A percentile compares a stretch with the other conserved stretches of the same genome.
These are phyloP conservation scores for Trametes sp. DNA, from an alignment of 1,284 basidiomycete species.

Conservation along the genomic window DNA sequence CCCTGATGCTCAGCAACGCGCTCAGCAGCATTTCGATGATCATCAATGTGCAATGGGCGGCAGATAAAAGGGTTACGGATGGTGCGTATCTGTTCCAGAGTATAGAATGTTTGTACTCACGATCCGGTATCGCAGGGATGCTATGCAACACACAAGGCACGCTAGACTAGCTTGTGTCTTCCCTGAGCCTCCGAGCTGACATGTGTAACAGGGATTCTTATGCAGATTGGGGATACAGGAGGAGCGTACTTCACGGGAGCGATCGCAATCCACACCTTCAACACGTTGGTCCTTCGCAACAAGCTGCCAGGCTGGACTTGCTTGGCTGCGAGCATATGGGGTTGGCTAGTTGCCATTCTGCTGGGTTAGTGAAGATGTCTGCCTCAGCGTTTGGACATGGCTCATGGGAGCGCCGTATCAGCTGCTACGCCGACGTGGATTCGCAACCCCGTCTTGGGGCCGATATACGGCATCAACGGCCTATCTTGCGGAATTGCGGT, in stretches of 20 bases:
- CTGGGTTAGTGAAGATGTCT: constrained; percentile 50
- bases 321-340: constrained; percentile 51
- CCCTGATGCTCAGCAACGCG: constrained; percentile 65
- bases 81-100: constrained; percentile 48
- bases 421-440: constrained; percentile 52
- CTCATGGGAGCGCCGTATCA: constrained; percentile 28
- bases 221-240: constrained; percentile 67
- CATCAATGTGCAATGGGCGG: constrained; percentile 55
- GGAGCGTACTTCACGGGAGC: constrained; percentile 69
- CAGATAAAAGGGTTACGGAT: constrained; percentile 51
- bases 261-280: constrained; percentile 75
- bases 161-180: background rate
- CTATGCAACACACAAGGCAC: constrained; percentile 67
- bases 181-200: background rate
- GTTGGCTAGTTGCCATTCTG: constrained; percentile 59
- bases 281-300: constrained; percentile 63
- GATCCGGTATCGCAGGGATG: constrained; percentile 35
- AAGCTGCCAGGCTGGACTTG: constrained; percentile 59
- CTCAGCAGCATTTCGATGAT: constrained; percentile 60
- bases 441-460: constrained; percentile 34
- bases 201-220: constrained; percentile 48
- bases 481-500: constrained; percentile 59
- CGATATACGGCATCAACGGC: constrained; percentile 60
- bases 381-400: background rate
- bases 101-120: background rate